Percentiles rank a stretch among this genome's conserved stretches.
These are phyloP conservation scores for Neofusicoccum kwambonambiense DNA, from an alignment of 2,329 filamentous ascomycete genomes.

Conservation along the genomic window DNA sequence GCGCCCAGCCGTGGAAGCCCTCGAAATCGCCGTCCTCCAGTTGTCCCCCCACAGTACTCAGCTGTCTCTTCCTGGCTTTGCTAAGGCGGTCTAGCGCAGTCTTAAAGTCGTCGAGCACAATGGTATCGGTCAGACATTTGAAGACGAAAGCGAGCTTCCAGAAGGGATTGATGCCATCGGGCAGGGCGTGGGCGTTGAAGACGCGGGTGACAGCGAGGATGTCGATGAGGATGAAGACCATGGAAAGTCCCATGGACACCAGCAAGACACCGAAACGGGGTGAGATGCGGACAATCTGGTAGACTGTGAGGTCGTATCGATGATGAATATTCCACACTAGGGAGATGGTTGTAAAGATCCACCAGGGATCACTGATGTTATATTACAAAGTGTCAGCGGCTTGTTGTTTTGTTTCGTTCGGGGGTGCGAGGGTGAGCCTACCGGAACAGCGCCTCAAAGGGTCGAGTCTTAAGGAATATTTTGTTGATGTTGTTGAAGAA, in stretches of 20 bases:
- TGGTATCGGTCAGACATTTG: constrained; percentile 66
- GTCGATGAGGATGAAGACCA: constrained; percentile 62
- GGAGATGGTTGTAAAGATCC: constrained; percentile 61
- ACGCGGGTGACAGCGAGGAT: constrained; percentile 58
- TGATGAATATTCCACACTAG: constrained; percentile 64
- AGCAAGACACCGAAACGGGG: constrained; percentile 65
- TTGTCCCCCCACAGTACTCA: neutral
- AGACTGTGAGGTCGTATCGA: constrained; percentile 58
- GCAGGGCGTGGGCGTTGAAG: constrained; percentile 33
- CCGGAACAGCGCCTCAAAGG: constrained; percentile 61
- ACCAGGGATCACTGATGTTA: constrained; percentile 60
- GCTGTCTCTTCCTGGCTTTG: neutral
- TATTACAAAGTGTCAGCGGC: neutral
- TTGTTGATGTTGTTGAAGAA: constrained; percentile 59
- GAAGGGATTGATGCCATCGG: constrained; percentile 63
- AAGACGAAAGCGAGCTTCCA: constrained; percentile 65
- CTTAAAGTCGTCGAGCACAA: constrained; percentile 69
- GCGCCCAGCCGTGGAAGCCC: neutral
- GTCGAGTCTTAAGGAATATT: constrained; percentile 56
- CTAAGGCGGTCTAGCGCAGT: constrained; percentile 50
- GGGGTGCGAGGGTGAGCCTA: constrained; percentile 25
- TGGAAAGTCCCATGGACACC: constrained; percentile 58
- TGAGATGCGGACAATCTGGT: constrained; percentile 59
- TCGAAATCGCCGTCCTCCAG: neutral
- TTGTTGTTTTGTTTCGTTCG: neutral